These are phyloP conservation scores for Violaceomyces palustris DNA, from an alignment of 1,284 basidiomycete species.

Conservation along the genomic window DNA sequence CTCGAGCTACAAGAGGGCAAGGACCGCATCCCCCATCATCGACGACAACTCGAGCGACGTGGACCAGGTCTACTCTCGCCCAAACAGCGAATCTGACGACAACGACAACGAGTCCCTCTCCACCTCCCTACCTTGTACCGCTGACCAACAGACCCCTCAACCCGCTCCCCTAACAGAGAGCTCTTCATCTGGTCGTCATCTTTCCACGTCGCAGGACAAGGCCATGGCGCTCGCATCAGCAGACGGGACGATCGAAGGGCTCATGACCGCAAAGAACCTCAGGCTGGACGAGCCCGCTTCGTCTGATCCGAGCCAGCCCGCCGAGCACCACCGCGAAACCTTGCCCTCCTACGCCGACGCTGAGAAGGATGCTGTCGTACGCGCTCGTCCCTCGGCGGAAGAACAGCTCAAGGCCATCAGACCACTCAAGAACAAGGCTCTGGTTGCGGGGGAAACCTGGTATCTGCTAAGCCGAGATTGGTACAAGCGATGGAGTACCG, in stretches of 20 bases:
- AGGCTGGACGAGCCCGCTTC: constrained; percentile 14
- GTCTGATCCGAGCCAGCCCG: not conserved
- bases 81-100: constrained; percentile 21
- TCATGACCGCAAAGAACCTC: constrained; percentile 25
- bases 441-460: constrained; percentile 68
- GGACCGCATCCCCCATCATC: constrained; percentile 27
- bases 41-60: constrained; percentile 33
- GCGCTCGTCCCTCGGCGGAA: not conserved
- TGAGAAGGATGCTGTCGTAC: constrained; percentile 6
- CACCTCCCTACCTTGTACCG: not conserved
- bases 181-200: constrained; percentile 12
- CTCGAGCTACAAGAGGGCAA: constrained; percentile 27
- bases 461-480: constrained; percentile 68
- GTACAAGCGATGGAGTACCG: constrained; percentile 70
- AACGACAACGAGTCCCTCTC: constrained; percentile 3
- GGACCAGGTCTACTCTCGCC: constrained; percentile 14
- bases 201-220: constrained; percentile 1
- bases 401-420: constrained; percentile 14
- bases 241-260: constrained; percentile 26
- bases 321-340: not conserved
- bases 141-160: constrained; percentile 3
- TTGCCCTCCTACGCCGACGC: constrained; percentile 23
- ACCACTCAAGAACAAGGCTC: constrained; percentile 42
- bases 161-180: constrained; percentile 22
- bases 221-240: constrained; percentile 1